phyloP scores from a whole-genome alignment of 2,329 filamentous ascomycete genomes.

The Ceratocystis colombiana region DNA sequence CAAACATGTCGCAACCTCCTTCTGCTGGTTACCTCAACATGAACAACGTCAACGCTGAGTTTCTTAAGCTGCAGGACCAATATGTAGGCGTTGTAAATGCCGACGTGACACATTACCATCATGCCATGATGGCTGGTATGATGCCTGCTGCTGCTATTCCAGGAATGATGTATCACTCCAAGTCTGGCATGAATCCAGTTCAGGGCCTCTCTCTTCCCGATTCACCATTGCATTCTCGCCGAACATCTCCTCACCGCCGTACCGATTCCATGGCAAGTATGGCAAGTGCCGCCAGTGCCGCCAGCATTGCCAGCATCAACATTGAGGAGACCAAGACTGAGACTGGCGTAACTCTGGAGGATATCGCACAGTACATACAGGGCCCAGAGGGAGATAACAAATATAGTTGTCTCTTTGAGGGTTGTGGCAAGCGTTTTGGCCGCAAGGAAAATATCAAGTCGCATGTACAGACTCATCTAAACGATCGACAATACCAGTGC shows the following conservation, averaged over 20 bases:
- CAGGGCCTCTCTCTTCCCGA: slow-evolving; percentile 10
- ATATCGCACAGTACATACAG: slow-evolving; percentile 65
- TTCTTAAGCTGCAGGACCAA: slow-evolving; percentile 34
- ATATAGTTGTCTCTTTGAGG: slow-evolving; percentile 66
- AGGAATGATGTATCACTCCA: slow-evolving; percentile 22
- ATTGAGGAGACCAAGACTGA: slow-evolving; percentile 58
- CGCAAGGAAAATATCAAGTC: slow-evolving; percentile 98
- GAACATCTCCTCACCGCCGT: slow-evolving; percentile 39
- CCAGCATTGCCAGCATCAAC: slow-evolving; percentile 52
- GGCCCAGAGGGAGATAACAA: slow-evolving; percentile 67
- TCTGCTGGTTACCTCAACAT: slow-evolving; percentile 48
- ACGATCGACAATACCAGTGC: slow-evolving; percentile 90
- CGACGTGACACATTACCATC: slow-evolving; percentile 23
- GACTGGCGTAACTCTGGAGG: slow-evolving; percentile 78
- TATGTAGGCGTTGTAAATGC: slow-evolving; percentile 16
- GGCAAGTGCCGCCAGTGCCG: slow-evolving; percentile 48
- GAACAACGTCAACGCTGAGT: slow-evolving; percentile 40
- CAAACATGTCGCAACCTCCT: slow-evolving; percentile 35
- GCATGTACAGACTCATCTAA: slow-evolving; percentile 94
- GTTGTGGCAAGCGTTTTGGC: slow-evolving; percentile 84
- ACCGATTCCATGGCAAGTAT: slow-evolving; percentile 52
- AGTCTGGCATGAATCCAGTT: neutral
- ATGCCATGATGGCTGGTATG: slow-evolving; percentile 24
- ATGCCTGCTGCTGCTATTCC: slow-evolving; percentile 19
- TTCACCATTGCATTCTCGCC: slow-evolving; percentile 17